Percentiles rank a stretch among this genome's conserved stretches.
phyloP scores from a whole-genome alignment of 768 basidiomycete species.

The Termitomyces sp. region DNA sequence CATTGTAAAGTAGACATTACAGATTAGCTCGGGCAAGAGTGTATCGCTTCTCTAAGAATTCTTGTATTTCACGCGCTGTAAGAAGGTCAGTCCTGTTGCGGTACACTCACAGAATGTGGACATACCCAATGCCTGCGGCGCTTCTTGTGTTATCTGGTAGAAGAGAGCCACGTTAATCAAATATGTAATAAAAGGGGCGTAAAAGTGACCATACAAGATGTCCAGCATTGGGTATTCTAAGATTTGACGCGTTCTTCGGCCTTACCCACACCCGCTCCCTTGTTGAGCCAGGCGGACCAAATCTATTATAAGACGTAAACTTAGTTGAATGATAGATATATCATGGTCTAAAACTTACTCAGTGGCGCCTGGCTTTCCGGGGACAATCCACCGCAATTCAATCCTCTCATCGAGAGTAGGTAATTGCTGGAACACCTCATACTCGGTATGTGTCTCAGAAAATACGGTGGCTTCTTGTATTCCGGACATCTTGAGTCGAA shows the following conservation, averaged over 20 bases:
- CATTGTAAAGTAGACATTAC: not conserved
- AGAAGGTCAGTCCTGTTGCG: not conserved
- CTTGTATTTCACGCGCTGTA: slow-evolving; percentile 12
- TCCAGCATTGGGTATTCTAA: slow-evolving; percentile 34
- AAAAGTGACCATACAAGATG: slow-evolving; percentile 37
- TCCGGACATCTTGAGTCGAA: slow-evolving; percentile 62
- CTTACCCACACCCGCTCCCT: slow-evolving; percentile 41
- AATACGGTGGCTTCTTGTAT: slow-evolving; percentile 66
- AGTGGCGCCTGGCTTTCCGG: slow-evolving; percentile 33
- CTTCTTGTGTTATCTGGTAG: slow-evolving; percentile 41
- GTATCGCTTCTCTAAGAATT: slow-evolving; percentile 10
- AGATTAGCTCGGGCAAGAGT: slow-evolving; percentile 2
- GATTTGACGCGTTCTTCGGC: slow-evolving; percentile 37
- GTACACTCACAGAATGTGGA: not conserved
- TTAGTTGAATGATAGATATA: not conserved
- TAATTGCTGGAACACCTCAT: slow-evolving; percentile 40
- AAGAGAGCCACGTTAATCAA: not conserved
- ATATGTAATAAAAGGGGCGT: not conserved
- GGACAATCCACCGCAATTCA: slow-evolving; percentile 52
- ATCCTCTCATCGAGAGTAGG: slow-evolving; percentile 47
- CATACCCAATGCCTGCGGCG: slow-evolving; percentile 30
- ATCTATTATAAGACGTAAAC: slow-evolving; percentile 8
- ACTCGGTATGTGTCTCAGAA: slow-evolving; percentile 39
- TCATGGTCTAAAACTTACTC: slow-evolving; percentile 26
- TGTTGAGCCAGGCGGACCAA: slow-evolving; percentile 31